These are phyloP conservation scores for Tanozyma kutaoensis DNA, from an alignment of 805 yeast species.

Conservation along the genomic window DNA sequence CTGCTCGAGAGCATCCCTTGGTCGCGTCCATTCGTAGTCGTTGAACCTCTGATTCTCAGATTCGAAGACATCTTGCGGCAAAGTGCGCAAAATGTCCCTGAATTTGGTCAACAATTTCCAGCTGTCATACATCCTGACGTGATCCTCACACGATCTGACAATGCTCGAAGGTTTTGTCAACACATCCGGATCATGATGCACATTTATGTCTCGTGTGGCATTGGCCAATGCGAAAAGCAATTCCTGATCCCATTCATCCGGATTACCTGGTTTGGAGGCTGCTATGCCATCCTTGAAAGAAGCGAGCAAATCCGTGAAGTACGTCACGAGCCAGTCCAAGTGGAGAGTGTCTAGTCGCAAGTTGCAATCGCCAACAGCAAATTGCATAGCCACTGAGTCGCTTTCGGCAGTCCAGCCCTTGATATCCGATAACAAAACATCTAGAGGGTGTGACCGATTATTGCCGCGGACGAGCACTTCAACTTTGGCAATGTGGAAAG, in stretches of 20 bases:
- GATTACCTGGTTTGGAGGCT: too few relatives aligned
- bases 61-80: slow-evolving; percentile 41
- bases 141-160: slow-evolving; percentile 56
- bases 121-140: slow-evolving; percentile 67
- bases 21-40: slow-evolving; percentile 26
- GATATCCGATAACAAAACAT: too few relatives aligned
- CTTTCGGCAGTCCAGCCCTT: too few relatives aligned
- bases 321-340: not conserved
- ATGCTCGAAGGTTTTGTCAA: slow-evolving; percentile 82
- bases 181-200: slow-evolving; percentile 58
- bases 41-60: slow-evolving; percentile 17
- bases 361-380: too few relatives aligned
- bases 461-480: too few relatives aligned
- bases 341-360: not conserved
- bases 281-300: too few relatives aligned
- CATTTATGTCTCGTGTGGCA: not conserved
- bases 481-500: slow-evolving; percentile 18
- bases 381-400: too few relatives aligned
- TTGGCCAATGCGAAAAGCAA: too few relatives aligned
- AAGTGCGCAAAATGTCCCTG: slow-evolving; percentile 51
- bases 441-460: too few relatives aligned
- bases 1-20: slow-evolving; percentile 36
- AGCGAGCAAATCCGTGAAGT: not conserved
- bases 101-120: slow-evolving; percentile 80
- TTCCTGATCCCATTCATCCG: too few relatives aligned